Conservation (phyloP, 352 stramenopile genomes). For the Globisporangium heterothallicum region DNA sequence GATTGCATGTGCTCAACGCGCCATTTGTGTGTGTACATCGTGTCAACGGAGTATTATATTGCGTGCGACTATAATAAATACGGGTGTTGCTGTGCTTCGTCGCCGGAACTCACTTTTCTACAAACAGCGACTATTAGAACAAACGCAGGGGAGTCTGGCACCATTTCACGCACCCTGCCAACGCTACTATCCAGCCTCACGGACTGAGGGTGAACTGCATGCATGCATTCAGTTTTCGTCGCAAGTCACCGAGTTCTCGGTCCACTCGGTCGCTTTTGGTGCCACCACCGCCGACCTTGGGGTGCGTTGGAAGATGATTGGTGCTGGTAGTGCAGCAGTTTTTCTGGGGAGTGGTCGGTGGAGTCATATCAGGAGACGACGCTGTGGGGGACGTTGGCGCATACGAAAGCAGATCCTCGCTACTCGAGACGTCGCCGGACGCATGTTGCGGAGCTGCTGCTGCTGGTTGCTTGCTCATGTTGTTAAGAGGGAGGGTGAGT, state of each 20-base stretch:
- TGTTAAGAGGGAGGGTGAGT: conserved; percentile 18
- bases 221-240: conserved; percentile 56
- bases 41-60: conserved; percentile 5
- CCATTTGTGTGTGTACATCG: no score
- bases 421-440: no score
- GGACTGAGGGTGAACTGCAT: conserved; percentile 18
- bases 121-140: no score
- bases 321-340: conserved; percentile 16
- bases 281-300: not conserved
- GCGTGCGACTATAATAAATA: no score
- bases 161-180: no score
- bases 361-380: conserved; percentile 45
- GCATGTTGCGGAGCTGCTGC: no score
- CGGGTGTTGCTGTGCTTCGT: no score
- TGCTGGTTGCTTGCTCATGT: not conserved
- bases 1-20: no score
- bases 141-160: no score
- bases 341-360: conserved; percentile 25
- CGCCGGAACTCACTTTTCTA: no score
- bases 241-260: conserved; percentile 44
- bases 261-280: conserved; percentile 34
- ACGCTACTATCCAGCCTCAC: conserved; percentile 1
- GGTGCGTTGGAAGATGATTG: conserved; percentile 11
- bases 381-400: conserved; percentile 48
- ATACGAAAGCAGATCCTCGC: conserved; percentile 17